Evolutionary conservation across 176 grass and related monocot genomes (phyloP), one percentile per base, ranked within the genome.

Genomic region (Canna indica): DNA sequence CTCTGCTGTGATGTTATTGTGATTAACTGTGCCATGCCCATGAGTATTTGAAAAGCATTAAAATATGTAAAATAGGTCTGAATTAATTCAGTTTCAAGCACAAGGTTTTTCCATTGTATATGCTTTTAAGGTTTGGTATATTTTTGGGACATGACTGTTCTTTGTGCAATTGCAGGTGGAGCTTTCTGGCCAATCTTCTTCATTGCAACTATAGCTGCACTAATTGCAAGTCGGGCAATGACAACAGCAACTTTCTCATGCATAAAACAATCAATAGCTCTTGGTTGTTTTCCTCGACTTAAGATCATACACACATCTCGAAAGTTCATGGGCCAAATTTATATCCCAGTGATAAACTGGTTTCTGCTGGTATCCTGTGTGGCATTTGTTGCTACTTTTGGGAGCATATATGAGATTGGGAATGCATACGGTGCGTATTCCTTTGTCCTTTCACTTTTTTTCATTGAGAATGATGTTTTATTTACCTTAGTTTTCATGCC

Each of bases 231-330:
- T 67, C 94, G 89, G 57, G 80, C 94, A 85, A 97, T 97, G 89
- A 97, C 89, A 74, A 87, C 89, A 47, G 94, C 94, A 48, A 92
- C 86, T 69, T 97, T 97, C 66, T 97, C 89, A 67, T 93, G 84
- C 36, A 80, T 97, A 81, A 97, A 97, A 76, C 89, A 97, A 73
- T 90, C 94, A 73, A 90, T 70, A 83, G 89, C 89, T 83, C 84
- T 97, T 73, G 88, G 90, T 47, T 97, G 94, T 74, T 93, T 97
- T 75, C 89, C 94, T 44, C 86, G 94, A 65, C 86, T 97, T 58
- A 97, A 97, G 81, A 97, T 97, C 77, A 85, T 97, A 74, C 94
- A 97, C 77, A 97, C 94, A 30, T 97, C 94, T 67, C 81, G 89
- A 65, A 90, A 85, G 78, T 93, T 97, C 79, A 87, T 93, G 86